Base-by-base conservation (phyloP, 1,284 basidiomycete genomes). In the Fomitopsis palustris region DNA sequence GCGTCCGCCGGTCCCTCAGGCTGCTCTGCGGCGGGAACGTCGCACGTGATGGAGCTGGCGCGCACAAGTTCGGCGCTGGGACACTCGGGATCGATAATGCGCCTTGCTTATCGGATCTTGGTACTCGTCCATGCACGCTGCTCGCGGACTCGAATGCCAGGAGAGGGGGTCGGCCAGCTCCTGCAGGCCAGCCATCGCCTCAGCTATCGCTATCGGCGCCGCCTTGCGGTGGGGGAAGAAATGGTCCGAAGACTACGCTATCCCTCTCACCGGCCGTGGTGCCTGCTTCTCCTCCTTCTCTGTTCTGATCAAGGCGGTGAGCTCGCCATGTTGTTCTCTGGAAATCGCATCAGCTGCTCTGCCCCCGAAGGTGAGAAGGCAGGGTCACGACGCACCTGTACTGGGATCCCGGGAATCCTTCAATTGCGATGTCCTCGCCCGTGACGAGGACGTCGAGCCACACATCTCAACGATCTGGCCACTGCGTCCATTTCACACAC, bases 101-200 rank as follows among this genome's bases (percentile, higher is more conserved):
- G 54, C 60, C 57, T 65, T 65, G 61, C 59, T 64, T 67, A 68
- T 68, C 67, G 64, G 67, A 68, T 68, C 65, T 65, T 61, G 55
- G 62, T 60, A 42, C 57, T 61, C 61, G 61, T 60, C 62, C 59
- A 53, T 37, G 49, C 52, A 51, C 56, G 25, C 17, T 37, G 42
- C 29, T 27, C 41, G 54, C 54, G 49, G 47, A 31, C 21, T 45
- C 42, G 42, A 25, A 45, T 14, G n/a, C 42, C 19, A 21, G 25
- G 25, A 25, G 23, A 37, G 56, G 27, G 31, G 53, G 55, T 52
- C 37, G 43, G 39, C 19, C 54, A 31, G 58, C 31, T 33, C 42
- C 54, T 61, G 53, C 38, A 42, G 45, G 42, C 10, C 16, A 53
- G 55, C 49, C 53, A 53, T 45, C 49, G 17, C 27, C 45, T 47